phyloP scores from a whole-genome alignment of 495 filamentous ascomycete genomes.

The Immersiella caudata region DNA sequence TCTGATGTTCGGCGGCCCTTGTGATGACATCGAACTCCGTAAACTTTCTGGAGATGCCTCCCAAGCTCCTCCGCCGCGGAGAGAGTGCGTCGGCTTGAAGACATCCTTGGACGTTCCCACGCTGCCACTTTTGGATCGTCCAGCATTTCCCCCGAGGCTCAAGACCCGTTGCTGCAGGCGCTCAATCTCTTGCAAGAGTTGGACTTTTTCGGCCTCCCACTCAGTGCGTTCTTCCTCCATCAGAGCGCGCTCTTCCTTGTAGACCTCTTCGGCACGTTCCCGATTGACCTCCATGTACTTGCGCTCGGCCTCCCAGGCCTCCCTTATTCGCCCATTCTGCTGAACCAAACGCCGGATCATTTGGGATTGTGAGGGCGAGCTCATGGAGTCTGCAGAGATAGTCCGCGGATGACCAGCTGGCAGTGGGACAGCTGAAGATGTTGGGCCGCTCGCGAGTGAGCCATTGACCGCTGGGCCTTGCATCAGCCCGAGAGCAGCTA shows the following conservation, averaged over 20 bases:
- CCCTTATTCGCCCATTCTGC: slow-evolving; percentile 44
- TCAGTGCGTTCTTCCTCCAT: slow-evolving; percentile 48
- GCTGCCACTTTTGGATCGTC: slow-evolving; percentile 25
- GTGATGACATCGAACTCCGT: slow-evolving; percentile 34
- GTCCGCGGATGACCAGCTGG: slow-evolving; percentile 29
- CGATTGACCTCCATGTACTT: slow-evolving; percentile 49
- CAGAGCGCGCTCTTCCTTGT: slow-evolving; percentile 48
- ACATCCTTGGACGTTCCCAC: slow-evolving; percentile 23
- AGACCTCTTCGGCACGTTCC: slow-evolving; percentile 48
- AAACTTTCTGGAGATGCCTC: slow-evolving; percentile 32
- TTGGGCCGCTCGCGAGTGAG: neutral
- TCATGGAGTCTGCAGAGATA: slow-evolving; percentile 27
- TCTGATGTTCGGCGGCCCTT: slow-evolving; percentile 20
- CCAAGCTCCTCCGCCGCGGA: slow-evolving; percentile 35
- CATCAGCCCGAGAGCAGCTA: slow-evolving; percentile 3
- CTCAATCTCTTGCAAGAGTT: slow-evolving; percentile 32
- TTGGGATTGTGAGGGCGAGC: slow-evolving; percentile 29
- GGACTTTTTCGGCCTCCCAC: slow-evolving; percentile 43
- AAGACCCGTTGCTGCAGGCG: slow-evolving; percentile 38
- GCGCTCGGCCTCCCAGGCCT: slow-evolving; percentile 52
- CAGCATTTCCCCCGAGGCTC: slow-evolving; percentile 25
- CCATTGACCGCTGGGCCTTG: slow-evolving; percentile 5
- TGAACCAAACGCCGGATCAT: slow-evolving; percentile 46
- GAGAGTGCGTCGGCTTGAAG: slow-evolving; percentile 16
- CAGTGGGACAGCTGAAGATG: slow-evolving; percentile 16